These are phyloP conservation scores for Stachybotrys chartarum DNA, from an alignment of 2,329 filamentous ascomycete genomes.

Conservation along the genomic window DNA sequence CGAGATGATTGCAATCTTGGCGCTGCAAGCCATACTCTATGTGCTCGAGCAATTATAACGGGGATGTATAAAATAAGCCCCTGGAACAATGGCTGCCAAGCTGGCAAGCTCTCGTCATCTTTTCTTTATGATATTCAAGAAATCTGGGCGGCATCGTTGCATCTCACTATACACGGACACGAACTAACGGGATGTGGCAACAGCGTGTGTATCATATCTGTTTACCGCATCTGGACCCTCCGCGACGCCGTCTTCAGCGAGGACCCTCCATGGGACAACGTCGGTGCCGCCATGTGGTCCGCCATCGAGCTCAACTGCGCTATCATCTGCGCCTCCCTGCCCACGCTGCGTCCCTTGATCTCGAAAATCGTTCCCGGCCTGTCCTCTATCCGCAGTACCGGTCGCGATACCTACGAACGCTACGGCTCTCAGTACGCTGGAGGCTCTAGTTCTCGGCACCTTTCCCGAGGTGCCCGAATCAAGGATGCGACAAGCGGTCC, in stretches of 20 bases:
- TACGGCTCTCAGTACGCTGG: constrained; percentile 7
- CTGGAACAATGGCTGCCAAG: too few species aligned
- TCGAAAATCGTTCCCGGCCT: constrained; percentile 14
- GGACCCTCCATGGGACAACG: constrained; percentile 23
- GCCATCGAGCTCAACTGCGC: constrained; percentile 20
- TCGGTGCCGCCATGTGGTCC: constrained; percentile 22
- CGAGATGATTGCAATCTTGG: too few species aligned
- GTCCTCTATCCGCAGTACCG: constrained; percentile 7
- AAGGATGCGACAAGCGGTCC: constrained; percentile 6
- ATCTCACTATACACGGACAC: too few species aligned
- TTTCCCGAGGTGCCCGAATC: constrained; percentile 1
- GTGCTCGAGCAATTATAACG: neutral
- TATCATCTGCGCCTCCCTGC: constrained; percentile 20
- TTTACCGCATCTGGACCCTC: constrained; percentile 23
- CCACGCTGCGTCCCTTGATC: constrained; percentile 20
- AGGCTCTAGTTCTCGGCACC: constrained; percentile 3
- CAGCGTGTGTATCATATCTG: constrained; percentile 24
- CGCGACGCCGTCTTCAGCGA: constrained; percentile 14
- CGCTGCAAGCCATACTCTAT: neutral
- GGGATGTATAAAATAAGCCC: too few species aligned
- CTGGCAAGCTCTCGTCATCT: too few species aligned
- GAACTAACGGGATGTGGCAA: neutral
- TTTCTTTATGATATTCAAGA: too few species aligned
- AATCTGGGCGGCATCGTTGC: too few species aligned
- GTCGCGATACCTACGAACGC: constrained; percentile 8